Conservation (phyloP, 345 rosid genomes). For the Gossypium mustelinum region DNA sequence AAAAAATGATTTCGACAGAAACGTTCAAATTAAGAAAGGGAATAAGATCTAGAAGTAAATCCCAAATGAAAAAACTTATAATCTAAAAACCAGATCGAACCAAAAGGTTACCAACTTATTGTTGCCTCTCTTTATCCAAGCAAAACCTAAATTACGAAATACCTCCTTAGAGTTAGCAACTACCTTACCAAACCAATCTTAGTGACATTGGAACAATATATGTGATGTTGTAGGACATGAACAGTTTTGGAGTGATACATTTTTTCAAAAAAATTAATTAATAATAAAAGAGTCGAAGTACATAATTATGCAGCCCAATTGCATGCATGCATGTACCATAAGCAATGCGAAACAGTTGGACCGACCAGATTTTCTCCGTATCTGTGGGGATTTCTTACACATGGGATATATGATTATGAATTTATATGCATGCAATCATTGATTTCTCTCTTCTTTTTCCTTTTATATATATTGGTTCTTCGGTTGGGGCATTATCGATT, state of each 20-base stretch:
- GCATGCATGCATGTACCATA: neutral
- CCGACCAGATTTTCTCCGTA: slow-evolving; percentile 1
- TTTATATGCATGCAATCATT: too few species aligned
- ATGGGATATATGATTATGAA: neutral
- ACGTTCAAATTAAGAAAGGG: too few species aligned
- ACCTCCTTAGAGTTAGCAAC: too few species aligned
- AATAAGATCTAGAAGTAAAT: neutral
- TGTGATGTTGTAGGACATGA: neutral
- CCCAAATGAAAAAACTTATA: too few species aligned
- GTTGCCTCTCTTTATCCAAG: too few species aligned
- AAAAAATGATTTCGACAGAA: too few species aligned
- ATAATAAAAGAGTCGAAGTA: neutral
- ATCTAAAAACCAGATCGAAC: too few species aligned
- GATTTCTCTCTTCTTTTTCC: neutral
- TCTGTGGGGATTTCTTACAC: slow-evolving; percentile 14
- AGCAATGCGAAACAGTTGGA: neutral
- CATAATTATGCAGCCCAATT: neutral
- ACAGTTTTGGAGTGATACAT: neutral
- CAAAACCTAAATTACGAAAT: too few species aligned
- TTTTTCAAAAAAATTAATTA: neutral
- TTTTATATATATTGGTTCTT: neutral
- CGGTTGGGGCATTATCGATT: neutral
- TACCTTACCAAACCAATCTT: too few species aligned
- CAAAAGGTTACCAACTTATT: too few species aligned
- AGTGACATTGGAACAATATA: neutral